Evolutionary conservation across 225 moss, liverwort and hornwort genomes (phyloP), one percentile per base, ranked within the genome.

Genomic region (Bryoerythrophyllum caledonicum): DNA sequence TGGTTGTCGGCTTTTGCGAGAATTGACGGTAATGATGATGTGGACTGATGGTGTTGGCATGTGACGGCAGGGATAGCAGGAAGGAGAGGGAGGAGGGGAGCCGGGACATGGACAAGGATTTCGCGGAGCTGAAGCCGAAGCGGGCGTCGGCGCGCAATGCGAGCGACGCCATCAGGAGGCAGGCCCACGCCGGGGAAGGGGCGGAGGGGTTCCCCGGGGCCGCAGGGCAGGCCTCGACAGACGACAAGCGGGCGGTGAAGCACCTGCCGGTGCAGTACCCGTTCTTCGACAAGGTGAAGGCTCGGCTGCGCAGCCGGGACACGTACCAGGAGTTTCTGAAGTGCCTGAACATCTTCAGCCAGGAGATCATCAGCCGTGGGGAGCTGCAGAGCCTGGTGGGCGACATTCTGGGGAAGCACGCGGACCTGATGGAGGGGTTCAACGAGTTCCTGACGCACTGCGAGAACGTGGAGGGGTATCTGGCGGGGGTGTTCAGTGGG

Each of bases 381-480:
- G 96, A 96, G 89, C 82, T 96, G 75, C 94, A 92, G 79, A 82
- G 84, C 74, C 84, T 96, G 34, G 94, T 96, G 10, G 87, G 91
- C 17, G 96, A 96, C 76, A 94, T 96, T 27, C 58, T 96, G 71
- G 94, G 96, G 49, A 96, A 94, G 83, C 96, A 96, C 71, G 80
- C 92, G 13, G 96, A 96, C 74, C 94, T 96, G 58, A 83, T 96
- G 88, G 96, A 96, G 30, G 96, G 96, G 2, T 96, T 96, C 80
- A 96, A 90, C 71, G 96, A 96, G 80, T 96, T 96, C 65, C 87
- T 96, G 41, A 91, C 92, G 43, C 92, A 92, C 70, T 90, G 94
- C 28, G 96, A 91, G 74, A 91, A 86, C 74, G 89, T 90, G 21
- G 96, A 96, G 78, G 92, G 96, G 25, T 92, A 93, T 67, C 85